A percentile compares a stretch with the other conserved stretches of the same genome.
Conservation (phyloP, 305 asterid genomes). For the Plantago lanceolata region DNA sequence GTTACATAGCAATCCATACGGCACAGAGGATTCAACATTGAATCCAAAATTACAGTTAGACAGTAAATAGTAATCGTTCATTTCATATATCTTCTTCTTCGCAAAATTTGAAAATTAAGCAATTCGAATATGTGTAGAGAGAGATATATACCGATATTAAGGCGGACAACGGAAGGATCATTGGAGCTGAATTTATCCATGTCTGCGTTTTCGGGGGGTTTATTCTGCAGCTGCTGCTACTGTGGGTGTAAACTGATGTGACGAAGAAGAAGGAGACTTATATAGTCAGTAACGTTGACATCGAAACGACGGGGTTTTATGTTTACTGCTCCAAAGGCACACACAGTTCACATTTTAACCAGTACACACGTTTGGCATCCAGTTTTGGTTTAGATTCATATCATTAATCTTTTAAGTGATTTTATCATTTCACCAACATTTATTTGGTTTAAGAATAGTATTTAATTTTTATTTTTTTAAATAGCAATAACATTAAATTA, state of each 20-base stretch:
- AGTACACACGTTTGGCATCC: too few relatives aligned
- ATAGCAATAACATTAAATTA: too few relatives aligned
- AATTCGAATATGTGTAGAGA: not conserved
- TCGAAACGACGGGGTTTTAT: too few relatives aligned
- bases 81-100: not conserved
- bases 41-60: not conserved
- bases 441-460: too few relatives aligned
- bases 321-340: too few relatives aligned
- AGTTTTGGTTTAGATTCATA: too few relatives aligned
- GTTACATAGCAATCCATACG: not conserved
- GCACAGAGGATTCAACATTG: not conserved
- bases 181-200: conserved; percentile 36
- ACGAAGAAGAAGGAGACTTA: not conserved
- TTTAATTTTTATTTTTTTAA: too few relatives aligned
- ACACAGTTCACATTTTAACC: too few relatives aligned
- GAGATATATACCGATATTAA: conserved; percentile 52
- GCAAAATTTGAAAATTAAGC: not conserved
- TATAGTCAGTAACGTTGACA: not conserved
- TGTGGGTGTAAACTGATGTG: not conserved
- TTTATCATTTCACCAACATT: too few relatives aligned
- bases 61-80: too few relatives aligned
- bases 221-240: too few relatives aligned
- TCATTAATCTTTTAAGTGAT: too few relatives aligned
- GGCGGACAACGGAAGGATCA: conserved; percentile 50
- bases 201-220: not conserved